Conservation (phyloP, 148 eudicot genomes). For the Spergularia bocconei region DNA sequence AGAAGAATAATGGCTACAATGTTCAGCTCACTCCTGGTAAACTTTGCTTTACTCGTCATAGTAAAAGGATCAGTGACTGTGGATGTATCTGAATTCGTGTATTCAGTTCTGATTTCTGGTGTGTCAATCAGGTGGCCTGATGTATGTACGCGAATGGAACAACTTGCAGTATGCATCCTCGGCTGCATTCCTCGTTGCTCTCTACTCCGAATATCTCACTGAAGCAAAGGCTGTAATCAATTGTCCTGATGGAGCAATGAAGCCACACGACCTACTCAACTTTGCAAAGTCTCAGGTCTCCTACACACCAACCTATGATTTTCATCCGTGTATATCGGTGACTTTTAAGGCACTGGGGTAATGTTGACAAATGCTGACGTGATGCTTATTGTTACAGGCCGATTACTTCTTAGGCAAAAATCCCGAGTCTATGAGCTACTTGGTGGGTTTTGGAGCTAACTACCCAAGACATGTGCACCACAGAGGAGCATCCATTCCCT, state of each 20-base stretch:
- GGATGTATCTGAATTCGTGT: no score
- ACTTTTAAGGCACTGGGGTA: no score
- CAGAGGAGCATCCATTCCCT: conserved; percentile 71
- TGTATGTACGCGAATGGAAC: conserved; percentile 71
- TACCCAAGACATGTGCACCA: conserved; percentile 84
- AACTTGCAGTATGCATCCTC: conserved; percentile 60
- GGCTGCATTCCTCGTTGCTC: conserved; percentile 38
- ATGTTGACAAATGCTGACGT: neutral
- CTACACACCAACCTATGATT: neutral
- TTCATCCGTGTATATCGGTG: no score
- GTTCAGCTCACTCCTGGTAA: conserved; percentile 35
- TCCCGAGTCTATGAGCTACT: conserved; percentile 76
- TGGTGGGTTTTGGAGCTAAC: conserved; percentile 69
- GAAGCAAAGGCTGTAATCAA: conserved; percentile 25
- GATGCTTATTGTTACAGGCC: conserved; percentile 34
- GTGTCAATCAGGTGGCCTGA: conserved; percentile 54
- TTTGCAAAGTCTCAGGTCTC: conserved; percentile 77
- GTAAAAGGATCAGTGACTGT: no score
- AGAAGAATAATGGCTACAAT: conserved; percentile 65
- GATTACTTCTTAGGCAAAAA: conserved; percentile 88
- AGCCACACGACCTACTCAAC: conserved; percentile 36
- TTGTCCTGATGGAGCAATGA: conserved; percentile 31
- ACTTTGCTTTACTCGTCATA: neutral
- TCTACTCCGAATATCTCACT: conserved; percentile 41
- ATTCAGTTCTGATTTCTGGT: neutral